phyloP scores from a whole-genome alignment of 2,329 filamentous ascomycete genomes.

The Aspergillus ruber region DNA sequence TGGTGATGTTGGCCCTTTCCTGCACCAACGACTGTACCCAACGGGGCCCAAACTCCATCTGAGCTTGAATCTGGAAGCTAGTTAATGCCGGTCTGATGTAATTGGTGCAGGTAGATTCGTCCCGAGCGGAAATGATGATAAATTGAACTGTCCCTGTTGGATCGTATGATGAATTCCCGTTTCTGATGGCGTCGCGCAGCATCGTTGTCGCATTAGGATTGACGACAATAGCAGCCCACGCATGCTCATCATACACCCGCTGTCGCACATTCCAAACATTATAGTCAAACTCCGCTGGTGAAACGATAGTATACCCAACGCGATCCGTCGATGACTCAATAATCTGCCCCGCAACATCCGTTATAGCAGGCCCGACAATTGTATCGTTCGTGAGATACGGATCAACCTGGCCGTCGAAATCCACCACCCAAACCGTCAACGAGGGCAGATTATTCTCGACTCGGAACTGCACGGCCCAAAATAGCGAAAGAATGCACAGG shows the following conservation, averaged over 20 bases:
- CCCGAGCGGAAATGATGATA: slow-evolving; percentile 50
- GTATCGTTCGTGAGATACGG: slow-evolving; percentile 47
- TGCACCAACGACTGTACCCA: slow-evolving; percentile 32
- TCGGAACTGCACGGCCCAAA: slow-evolving; percentile 54
- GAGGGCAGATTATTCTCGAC: slow-evolving; percentile 44
- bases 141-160: slow-evolving; percentile 54
- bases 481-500: slow-evolving; percentile 51
- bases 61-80: slow-evolving; percentile 42
- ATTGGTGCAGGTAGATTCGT: slow-evolving; percentile 48
- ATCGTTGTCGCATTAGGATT: slow-evolving; percentile 57
- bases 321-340: slow-evolving; percentile 33
- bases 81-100: slow-evolving; percentile 51
- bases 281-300: slow-evolving; percentile 48
- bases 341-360: slow-evolving; percentile 40
- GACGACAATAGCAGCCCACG: slow-evolving; percentile 57
- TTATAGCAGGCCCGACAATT: slow-evolving; percentile 52
- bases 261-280: slow-evolving; percentile 53
- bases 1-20: slow-evolving; percentile 38
- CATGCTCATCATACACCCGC: slow-evolving; percentile 53
- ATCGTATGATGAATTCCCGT: slow-evolving; percentile 54
- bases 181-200: slow-evolving; percentile 49
- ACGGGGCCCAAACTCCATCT: slow-evolving; percentile 42
- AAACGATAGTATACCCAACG: slow-evolving; percentile 47
- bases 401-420: slow-evolving; percentile 53
- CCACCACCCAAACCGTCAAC: slow-evolving; percentile 54